A percentile compares a stretch with the other conserved stretches of the same genome.
Conservation (phyloP, 331 rosid genomes). For the Phaseolus coccineus region DNA sequence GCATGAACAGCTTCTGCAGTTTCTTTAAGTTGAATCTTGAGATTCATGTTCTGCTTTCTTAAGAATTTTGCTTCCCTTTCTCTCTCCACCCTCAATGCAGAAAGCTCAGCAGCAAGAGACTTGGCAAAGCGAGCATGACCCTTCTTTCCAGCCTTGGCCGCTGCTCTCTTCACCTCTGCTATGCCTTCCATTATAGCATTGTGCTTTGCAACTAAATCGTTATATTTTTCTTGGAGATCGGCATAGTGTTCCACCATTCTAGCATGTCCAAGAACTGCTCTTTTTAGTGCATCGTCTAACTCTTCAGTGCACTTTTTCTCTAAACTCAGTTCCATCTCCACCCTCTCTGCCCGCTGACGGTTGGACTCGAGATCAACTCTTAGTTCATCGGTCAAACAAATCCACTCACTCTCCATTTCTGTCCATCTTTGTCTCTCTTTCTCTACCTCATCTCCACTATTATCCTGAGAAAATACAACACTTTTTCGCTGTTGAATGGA, state of each 20-base stretch:
- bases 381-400: conserved; percentile 91
- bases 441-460: conserved; percentile 70
- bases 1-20: conserved; percentile 99
- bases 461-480: conserved; percentile 47
- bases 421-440: conserved; percentile 92
- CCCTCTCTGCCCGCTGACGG: conserved; percentile 75
- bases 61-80: conserved; percentile 84
- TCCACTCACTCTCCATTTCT: conserved; percentile 99
- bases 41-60: conserved; percentile 88
- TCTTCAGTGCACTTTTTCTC: conserved; percentile 88
- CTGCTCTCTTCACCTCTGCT: conserved; percentile 96
- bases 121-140: conserved; percentile 92
- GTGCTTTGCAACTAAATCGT: conserved; percentile 78
- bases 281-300: conserved; percentile 82
- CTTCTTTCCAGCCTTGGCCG: conserved; percentile 81
- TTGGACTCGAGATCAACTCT: conserved; percentile 80
- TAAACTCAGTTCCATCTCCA: conserved; percentile 70
- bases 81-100: conserved; percentile 85
- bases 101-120: conserved; percentile 92
- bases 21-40: conserved; percentile 88
- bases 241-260: conserved; percentile 97
- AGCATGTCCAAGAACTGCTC: conserved; percentile 92
- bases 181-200: conserved; percentile 92
- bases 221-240: conserved; percentile 91
- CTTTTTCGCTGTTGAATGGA: conserved; percentile 84